Conservation (phyloP, 164 flowering plant species). For the Umbilicus rupestris region DNA sequence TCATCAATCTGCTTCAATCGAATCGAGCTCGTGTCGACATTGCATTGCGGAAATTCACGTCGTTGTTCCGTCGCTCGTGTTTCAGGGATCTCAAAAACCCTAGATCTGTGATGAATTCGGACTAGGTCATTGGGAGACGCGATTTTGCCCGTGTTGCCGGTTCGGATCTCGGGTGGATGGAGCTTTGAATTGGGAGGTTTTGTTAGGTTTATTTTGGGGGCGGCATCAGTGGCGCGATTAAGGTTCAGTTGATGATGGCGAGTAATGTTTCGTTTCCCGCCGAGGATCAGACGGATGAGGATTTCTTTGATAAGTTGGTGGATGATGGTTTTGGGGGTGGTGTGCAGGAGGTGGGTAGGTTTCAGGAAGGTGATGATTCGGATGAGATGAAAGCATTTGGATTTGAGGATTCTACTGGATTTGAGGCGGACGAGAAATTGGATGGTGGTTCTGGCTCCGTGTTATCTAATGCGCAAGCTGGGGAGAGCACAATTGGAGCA, state of each 20-base stretch:
- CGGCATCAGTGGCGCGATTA: constrained; percentile 8
- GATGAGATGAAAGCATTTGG: constrained; percentile 37
- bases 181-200: background rate
- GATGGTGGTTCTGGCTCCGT: constrained; percentile 3
- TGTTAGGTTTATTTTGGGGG: constrained; percentile 6
- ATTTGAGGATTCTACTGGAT: constrained; percentile 19
- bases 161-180: constrained; percentile 16
- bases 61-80: background rate
- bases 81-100: constrained; percentile 16
- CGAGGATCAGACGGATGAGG: constrained; percentile 84
- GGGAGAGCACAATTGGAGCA: constrained; percentile 18
- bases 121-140: background rate
- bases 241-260: constrained; percentile 33
- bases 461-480: background rate
- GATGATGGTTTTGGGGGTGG: constrained; percentile 33
- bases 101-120: constrained; percentile 25
- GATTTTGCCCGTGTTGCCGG: background rate
- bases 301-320: constrained; percentile 67
- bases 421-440: constrained; percentile 1
- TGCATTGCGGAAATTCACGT: background rate
- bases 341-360: background rate
- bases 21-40: background rate
- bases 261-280: constrained; percentile 45
- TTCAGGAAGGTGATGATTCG: constrained; percentile 23
- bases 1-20: background rate